phyloP scores from a whole-genome alignment of 768 basidiomycete genomes.

The Boletus rubropictus region DNA sequence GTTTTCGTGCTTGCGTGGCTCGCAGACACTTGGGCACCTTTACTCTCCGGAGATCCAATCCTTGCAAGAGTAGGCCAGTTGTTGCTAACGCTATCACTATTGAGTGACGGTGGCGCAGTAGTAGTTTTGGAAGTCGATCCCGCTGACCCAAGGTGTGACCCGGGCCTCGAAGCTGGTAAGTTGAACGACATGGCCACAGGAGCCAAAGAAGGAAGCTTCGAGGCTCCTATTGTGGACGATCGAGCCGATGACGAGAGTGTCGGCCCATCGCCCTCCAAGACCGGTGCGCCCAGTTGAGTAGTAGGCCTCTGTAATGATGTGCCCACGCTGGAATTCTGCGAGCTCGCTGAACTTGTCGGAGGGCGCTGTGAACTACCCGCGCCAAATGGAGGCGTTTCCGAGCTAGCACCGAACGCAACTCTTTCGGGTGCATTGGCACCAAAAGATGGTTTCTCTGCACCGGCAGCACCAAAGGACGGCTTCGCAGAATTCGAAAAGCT shows the following conservation, averaged over 20 bases:
- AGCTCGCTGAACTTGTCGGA: background rate
- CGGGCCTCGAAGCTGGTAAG: constrained; percentile 11
- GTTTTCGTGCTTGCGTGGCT: background rate
- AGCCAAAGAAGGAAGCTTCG: constrained; percentile 11
- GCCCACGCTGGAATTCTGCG: constrained; percentile 6
- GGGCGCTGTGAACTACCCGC: constrained; percentile 10
- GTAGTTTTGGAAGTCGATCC: constrained; percentile 6
- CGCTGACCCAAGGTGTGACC: constrained; percentile 2
- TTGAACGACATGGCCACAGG: constrained; percentile 13
- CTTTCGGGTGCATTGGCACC: constrained; percentile 14
- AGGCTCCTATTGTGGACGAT: background rate
- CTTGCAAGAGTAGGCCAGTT: constrained; percentile 13
- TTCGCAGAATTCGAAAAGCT: constrained; percentile 17
- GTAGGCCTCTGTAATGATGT: constrained; percentile 12
- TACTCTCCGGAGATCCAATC: constrained; percentile 16
- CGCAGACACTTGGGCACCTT: constrained; percentile 5
- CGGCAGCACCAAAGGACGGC: constrained; percentile 14
- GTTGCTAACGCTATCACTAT: background rate
- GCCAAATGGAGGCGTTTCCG: constrained; percentile 14
- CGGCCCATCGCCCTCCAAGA: constrained; percentile 17
- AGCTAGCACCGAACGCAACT: constrained; percentile 10
- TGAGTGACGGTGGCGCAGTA: constrained; percentile 8
- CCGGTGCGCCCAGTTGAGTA: constrained; percentile 1
- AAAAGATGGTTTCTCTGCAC: constrained; percentile 17
- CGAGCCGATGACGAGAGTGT: constrained; percentile 7